Base-by-base conservation (phyloP, 2,329 filamentous ascomycete genomes). In the Biscogniauxia marginata region DNA sequence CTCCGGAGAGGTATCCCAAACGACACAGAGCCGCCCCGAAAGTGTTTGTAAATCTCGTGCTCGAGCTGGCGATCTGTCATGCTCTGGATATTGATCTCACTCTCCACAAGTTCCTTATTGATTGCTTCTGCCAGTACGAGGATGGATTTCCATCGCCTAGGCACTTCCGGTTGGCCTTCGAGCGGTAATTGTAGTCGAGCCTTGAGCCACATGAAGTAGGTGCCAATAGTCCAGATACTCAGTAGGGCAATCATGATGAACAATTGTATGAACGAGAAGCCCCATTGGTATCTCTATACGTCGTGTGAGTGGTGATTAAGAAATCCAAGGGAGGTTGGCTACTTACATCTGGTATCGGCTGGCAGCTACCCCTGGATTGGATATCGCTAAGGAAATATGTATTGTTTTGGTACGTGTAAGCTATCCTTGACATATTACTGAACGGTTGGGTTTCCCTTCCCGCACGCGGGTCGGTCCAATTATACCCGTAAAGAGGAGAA, bases 181-280 rank as follows among this genome's bases (percentile, higher is more conserved):
- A 60, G 52, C 23, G 58, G 52, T 3, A 58, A 48, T n/a, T 56
- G 53, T 6, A 45, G 46, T 8, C 51, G 61, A 3, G 62, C 58
- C 45, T 60, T 58, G 13, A 64, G 48, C 59, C 63, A 65, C 34
- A 69, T 52, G 0, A 58, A 34, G 4, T 44, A 63, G 19, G 59
- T 58, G 6, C 65, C 64, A 23, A 61, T 30, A 0, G 60, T 64
- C 64, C 65, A 69, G 7, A 64, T 44, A 9, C 48, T 18, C 1
- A 67, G 48, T 4, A 57, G 20, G 1, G 57, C 9, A 1, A 64
- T 3, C 3, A 56, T 39, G 8, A 64, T 47, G 24, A 64, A 62
- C 2, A 63, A 45, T 46, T 69, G 67, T 43, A 69, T 48, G 19
- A 58, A 68, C 2, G 67, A 68, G 49, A 69, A 68, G 1, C 66